Conservation (phyloP, 2,329 filamentous ascomycete genomes). For the Diaporthe sp. region DNA sequence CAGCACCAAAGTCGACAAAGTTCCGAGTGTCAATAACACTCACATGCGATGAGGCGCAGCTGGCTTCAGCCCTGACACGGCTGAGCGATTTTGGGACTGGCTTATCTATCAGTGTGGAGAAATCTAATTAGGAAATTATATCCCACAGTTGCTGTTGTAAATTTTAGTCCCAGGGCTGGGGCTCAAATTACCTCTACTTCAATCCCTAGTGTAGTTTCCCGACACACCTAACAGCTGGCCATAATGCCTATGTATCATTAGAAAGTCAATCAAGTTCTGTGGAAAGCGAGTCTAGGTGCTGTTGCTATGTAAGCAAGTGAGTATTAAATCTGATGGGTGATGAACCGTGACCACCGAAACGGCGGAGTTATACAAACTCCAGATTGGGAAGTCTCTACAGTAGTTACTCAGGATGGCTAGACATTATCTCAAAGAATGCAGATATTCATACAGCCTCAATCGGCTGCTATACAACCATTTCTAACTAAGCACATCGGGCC, state of each 20-base stretch:
- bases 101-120: neutral
- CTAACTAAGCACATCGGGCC: too few relatives aligned
- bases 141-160: neutral
- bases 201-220: neutral
- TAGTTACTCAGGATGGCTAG: too few relatives aligned
- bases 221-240: neutral
- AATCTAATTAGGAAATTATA: neutral
- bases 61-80: neutral
- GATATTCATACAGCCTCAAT: too few relatives aligned
- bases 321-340: neutral
- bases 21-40: neutral
- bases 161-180: neutral
- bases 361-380: neutral
- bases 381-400: neutral
- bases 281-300: neutral
- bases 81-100: neutral
- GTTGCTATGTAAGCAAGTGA: neutral
- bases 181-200: neutral
- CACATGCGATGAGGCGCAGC: neutral
- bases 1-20: neutral
- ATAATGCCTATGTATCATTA: neutral
- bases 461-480: too few relatives aligned
- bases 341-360: neutral
- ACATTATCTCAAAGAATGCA: too few relatives aligned
- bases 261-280: neutral